A percentile compares a stretch with the other conserved stretches of the same genome.
Evolutionary conservation across 331 rosid genomes (phyloP).

Genomic region (Malus hybrid): DNA sequence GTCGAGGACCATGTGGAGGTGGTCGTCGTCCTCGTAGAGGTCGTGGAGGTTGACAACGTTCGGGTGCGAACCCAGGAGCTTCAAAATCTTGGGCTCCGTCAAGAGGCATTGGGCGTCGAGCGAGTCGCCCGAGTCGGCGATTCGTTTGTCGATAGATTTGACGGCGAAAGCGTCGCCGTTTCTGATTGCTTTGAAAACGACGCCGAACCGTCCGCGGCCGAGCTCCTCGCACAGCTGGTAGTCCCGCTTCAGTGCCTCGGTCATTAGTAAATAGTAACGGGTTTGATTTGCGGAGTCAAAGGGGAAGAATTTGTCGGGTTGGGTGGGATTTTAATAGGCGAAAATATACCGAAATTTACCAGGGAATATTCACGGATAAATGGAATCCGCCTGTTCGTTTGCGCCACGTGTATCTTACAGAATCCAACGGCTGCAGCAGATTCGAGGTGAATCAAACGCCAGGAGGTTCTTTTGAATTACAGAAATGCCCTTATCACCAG

Average conservation of each 20-base stretch:
- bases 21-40: slow-evolving; percentile 42
- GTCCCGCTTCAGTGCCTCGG: slow-evolving; percentile 27
- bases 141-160: slow-evolving; percentile 43
- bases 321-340: neutral
- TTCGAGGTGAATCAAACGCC: neutral
- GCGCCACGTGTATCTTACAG: neutral
- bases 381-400: neutral
- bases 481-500: neutral
- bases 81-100: slow-evolving; percentile 45
- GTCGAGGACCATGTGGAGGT: slow-evolving; percentile 52
- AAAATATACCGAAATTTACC: neutral
- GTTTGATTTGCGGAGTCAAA: neutral
- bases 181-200: slow-evolving; percentile 28
- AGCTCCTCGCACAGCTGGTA: slow-evolving; percentile 46
- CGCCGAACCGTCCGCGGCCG: slow-evolving; percentile 63
- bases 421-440: neutral
- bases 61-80: slow-evolving; percentile 39
- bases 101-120: slow-evolving; percentile 49
- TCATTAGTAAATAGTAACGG: slow-evolving; percentile 19
- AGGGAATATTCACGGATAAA: slow-evolving; percentile 20
- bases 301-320: neutral
- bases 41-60: slow-evolving; percentile 31
- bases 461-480: neutral
- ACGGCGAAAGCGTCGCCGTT: slow-evolving; percentile 33
- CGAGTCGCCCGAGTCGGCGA: slow-evolving; percentile 32